Base-by-base conservation (phyloP, 2,329 filamentous ascomycete species). In the Cladosporium sp. region DNA sequence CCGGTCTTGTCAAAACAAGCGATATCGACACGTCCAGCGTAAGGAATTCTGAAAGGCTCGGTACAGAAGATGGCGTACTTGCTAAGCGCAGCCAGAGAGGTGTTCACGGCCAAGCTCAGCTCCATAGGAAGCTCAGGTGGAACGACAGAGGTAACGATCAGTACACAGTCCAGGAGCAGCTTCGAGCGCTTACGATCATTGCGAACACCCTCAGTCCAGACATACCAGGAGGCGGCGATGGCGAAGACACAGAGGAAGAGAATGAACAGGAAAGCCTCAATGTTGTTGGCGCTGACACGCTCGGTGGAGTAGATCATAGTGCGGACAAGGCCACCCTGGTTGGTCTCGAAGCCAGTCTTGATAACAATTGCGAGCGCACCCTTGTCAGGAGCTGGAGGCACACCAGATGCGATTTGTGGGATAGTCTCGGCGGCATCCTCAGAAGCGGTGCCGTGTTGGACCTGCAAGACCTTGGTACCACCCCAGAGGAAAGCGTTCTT, bases 301-400 rank as follows among this genome's bases (percentile, higher is more conserved):
- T 99, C 95, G 1, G 95, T 99, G 1, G 96, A 97, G 83, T 97
- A 99, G 75, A 99, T 99, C 95, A 99, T 99, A 72, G 95, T 99
- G 69, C 95, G 91, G 68, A 99, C 95, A 67, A 99, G 87, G 79
- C 93, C 97, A 69, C 95, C 95, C 80, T 99, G 96, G 65, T 94
- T 98, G 12, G 95, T 99, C 81, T 99, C 96, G 75, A 99, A 99
- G 14, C 95, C 95, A 64, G 95, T 99, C 86, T 97, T 98, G 75
- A 93, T 90, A 55, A 99, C 92, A 69, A 99, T 87, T 68, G 93
- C 95, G 84, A 98, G 87, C 41, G 93, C 95, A 63, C 95, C 95
- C 73, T 95, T 92, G 78, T 99, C 95, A 0, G 96, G 95, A 41
- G 95, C 90, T n/a, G 87, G 75, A 18, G 90, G 88, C 14, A 98